phyloP scores from a whole-genome alignment of 371 early-diverging fungal genomes.

The Gilbertella persicaria region DNA sequence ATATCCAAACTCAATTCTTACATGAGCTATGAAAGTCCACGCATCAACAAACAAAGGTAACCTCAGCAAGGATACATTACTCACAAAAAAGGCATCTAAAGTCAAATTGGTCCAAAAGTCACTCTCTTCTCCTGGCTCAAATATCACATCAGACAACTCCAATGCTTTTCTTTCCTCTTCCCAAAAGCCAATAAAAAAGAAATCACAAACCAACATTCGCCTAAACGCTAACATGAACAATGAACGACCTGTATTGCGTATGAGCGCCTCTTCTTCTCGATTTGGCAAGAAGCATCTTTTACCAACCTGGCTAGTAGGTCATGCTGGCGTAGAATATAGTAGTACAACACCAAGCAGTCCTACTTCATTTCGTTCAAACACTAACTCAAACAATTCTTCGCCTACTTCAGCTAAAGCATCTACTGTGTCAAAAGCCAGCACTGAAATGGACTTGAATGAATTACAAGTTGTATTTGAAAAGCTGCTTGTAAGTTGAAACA shows the following conservation, averaged over 20 bases:
- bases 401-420: background rate
- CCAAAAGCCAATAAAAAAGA: conserved; percentile 14
- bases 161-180: conserved; percentile 11
- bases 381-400: background rate
- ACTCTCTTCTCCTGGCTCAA: conserved; percentile 15
- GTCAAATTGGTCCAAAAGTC: conserved; percentile 15
- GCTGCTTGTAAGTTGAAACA: conserved; percentile 16
- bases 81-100: conserved; percentile 3
- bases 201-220: conserved; percentile 1
- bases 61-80: too few species aligned
- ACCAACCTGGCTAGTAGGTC: conserved; percentile 45
- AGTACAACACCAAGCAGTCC: conserved; percentile 1
- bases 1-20: background rate
- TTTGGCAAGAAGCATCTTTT: conserved; percentile 39
- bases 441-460: conserved; percentile 5
- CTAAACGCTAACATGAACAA: conserved; percentile 15
- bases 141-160: conserved; percentile 3
- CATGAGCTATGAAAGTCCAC: background rate
- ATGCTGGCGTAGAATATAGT: conserved; percentile 8
- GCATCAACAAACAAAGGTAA: background rate
- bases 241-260: conserved; percentile 26
- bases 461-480: conserved; percentile 22
- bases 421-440: background rate
- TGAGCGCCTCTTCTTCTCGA: conserved; percentile 32
- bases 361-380: conserved; percentile 6